A percentile compares a stretch with the other conserved stretches of the same genome.
Conservation (phyloP, 2,329 filamentous ascomycete species). For the Leptoxyphium fumago region DNA sequence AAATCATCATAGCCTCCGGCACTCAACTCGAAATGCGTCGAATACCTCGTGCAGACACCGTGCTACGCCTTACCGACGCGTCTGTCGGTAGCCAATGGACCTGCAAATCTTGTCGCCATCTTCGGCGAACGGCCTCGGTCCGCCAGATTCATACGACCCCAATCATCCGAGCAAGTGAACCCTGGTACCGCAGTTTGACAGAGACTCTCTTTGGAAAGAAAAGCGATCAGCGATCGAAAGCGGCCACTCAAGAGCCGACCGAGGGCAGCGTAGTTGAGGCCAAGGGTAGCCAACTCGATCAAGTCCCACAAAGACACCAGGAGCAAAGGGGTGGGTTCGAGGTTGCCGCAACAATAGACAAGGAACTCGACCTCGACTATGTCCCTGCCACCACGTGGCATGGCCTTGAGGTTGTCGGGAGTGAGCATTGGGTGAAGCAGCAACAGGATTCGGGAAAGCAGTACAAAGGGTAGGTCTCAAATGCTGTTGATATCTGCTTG, state of each 20-base stretch:
- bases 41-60: background rate
- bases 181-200: constrained; percentile 12
- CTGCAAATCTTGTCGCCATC: background rate
- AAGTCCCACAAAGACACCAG: constrained; percentile 8
- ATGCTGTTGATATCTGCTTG: constrained; percentile 2
- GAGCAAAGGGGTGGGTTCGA: constrained; percentile 10
- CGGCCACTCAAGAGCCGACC: too few relatives aligned
- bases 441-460: constrained; percentile 22
- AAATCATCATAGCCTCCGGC: background rate
- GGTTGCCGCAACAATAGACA: constrained; percentile 11
- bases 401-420: constrained; percentile 40
- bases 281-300: constrained; percentile 1
- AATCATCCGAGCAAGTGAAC: constrained; percentile 7
- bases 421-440: constrained; percentile 27
- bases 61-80: background rate
- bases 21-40: background rate
- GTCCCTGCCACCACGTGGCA: constrained; percentile 35
- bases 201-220: constrained; percentile 15
- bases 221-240: constrained; percentile 1
- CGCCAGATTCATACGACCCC: constrained; percentile 15
- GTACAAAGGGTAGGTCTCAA: constrained; percentile 17
- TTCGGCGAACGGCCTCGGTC: background rate
- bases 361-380: constrained; percentile 23
- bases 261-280: too few relatives aligned
- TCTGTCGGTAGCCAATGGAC: background rate